A percentile compares a stretch with the other conserved stretches of the same genome.
phyloP scores from a whole-genome alignment of 139 green algal species.

The Micractinium conductrix region DNA sequence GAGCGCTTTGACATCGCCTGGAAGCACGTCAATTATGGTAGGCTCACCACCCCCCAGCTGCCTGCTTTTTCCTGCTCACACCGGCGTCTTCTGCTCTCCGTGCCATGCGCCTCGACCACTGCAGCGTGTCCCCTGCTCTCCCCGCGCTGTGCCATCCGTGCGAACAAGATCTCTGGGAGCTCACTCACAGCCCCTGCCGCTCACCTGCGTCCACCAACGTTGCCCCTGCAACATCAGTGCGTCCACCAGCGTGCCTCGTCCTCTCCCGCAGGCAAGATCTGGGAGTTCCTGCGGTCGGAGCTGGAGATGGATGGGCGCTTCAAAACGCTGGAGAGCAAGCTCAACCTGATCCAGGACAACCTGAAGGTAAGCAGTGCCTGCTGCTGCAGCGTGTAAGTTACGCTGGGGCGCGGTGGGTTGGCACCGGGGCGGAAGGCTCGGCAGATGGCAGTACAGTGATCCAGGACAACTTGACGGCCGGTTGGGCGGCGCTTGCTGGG shows the following conservation, averaged over 20 bases:
- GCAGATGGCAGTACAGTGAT: too few species aligned
- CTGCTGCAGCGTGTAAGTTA: too few species aligned
- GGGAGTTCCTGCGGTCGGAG: conserved; percentile 60
- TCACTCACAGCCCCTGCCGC: too few species aligned
- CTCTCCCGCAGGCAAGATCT: conserved; percentile 34
- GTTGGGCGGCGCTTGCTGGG: too few species aligned
- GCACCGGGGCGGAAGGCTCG: too few species aligned
- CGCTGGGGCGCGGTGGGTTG: too few species aligned
- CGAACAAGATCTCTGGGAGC: neutral
- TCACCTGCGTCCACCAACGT: neutral
- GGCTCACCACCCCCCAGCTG: neutral
- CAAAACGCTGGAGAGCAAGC: conserved; percentile 65
- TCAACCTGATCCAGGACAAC: conserved; percentile 72
- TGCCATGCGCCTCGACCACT: neutral
- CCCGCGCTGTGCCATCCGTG: neutral
- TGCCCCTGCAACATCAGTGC: too few species aligned
- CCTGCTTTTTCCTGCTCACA: neutral
- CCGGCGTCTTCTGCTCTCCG: neutral
- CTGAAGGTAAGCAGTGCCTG: conserved; percentile 43
- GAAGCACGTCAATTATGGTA: conserved; percentile 62
- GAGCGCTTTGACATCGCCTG: conserved; percentile 69
- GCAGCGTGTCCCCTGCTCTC: too few species aligned
- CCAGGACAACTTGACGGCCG: too few species aligned
- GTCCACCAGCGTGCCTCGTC: neutral
- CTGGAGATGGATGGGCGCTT: conserved; percentile 71